phyloP scores from a whole-genome alignment of 2,329 filamentous ascomycete species.

The Rachicladosporium sp. region DNA sequence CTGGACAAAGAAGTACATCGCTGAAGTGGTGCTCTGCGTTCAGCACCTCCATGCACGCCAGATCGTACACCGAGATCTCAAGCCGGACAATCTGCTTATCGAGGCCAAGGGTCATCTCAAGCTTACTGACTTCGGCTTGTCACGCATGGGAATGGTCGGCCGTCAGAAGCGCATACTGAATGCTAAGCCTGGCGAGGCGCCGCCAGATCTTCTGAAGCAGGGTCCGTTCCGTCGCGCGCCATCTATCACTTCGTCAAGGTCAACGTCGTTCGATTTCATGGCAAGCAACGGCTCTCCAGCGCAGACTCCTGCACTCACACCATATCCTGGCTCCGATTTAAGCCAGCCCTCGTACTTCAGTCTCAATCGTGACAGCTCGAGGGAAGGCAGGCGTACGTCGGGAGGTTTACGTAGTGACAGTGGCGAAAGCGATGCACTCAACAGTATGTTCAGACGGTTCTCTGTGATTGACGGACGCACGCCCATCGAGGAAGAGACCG shows the following conservation, averaged over 20 bases:
- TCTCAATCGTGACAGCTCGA: constrained; percentile 44
- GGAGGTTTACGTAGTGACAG: constrained; percentile 65
- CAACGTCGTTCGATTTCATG: constrained; percentile 85
- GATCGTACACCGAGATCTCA: constrained; percentile 92
- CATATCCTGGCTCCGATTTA: constrained; percentile 45
- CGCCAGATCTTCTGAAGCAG: constrained; percentile 82
- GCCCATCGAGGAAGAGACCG: constrained; percentile 62
- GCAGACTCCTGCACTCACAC: constrained; percentile 76
- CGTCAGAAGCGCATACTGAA: constrained; percentile 89
- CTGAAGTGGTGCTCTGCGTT: constrained; percentile 90
- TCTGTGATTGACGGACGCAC: constrained; percentile 42
- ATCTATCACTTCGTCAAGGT: constrained; percentile 81
- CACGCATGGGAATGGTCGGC: constrained; percentile 91
- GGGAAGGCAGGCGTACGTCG: constrained; percentile 38
- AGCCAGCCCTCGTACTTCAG: constrained; percentile 89
- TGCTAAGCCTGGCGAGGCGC: constrained; percentile 64
- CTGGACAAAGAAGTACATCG: constrained; percentile 96
- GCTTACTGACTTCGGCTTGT: constrained; percentile 92
- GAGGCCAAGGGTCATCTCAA: constrained; percentile 95
- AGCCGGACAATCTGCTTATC: constrained; percentile 93
- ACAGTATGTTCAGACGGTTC: constrained; percentile 70
- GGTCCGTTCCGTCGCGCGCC: constrained; percentile 78
- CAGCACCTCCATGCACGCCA: constrained; percentile 89
- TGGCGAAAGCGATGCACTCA: constrained; percentile 66
- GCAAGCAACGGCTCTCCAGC: constrained; percentile 60